A percentile compares a stretch with the other conserved stretches of the same genome.
Evolutionary conservation across 108 stramenopile genomes (phyloP).

Genomic region (Pseudonitzschia multiseries): DNA sequence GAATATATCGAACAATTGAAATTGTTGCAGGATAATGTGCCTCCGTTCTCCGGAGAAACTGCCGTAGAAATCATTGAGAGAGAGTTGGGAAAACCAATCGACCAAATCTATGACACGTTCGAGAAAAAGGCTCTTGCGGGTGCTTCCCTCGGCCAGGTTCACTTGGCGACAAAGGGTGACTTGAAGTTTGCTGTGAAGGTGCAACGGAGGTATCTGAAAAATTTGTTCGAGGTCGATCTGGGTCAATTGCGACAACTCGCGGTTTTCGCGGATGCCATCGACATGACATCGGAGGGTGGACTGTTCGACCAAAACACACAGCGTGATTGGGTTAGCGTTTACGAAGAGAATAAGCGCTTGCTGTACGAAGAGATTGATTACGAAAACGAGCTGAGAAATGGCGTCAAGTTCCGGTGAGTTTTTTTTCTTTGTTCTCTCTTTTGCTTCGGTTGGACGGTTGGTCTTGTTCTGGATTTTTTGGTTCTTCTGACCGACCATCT

Average conservation of each 20-base stretch:
- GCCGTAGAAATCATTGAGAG: constrained; percentile 87
- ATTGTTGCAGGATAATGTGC: constrained; percentile 93
- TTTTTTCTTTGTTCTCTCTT: background rate
- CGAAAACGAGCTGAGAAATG: constrained; percentile 83
- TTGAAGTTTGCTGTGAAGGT: constrained; percentile 90
- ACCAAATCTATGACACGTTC: constrained; percentile 83
- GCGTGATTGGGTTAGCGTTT: constrained; percentile 93
- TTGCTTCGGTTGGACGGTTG: background rate
- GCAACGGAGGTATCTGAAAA: constrained; percentile 89
- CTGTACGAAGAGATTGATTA: constrained; percentile 98
- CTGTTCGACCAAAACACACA: constrained; percentile 81
- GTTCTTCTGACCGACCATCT: background rate
- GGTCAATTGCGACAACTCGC: constrained; percentile 88
- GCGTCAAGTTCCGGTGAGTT: constrained; percentile 69
- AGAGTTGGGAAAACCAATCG: constrained; percentile 88
- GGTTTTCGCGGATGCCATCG: constrained; percentile 92
- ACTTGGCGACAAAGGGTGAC: constrained; percentile 86
- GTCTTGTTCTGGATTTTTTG: background rate
- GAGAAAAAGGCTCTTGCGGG: constrained; percentile 81
- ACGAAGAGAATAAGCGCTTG: constrained; percentile 87
- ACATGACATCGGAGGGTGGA: constrained; percentile 91
- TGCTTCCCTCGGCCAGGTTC: constrained; percentile 95
- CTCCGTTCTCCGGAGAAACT: constrained; percentile 88
- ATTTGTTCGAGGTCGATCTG: constrained; percentile 94
- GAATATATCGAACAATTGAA: constrained; percentile 94